Base-by-base conservation (phyloP, 2,329 filamentous ascomycete species). In the Juglanconis oblonga region DNA sequence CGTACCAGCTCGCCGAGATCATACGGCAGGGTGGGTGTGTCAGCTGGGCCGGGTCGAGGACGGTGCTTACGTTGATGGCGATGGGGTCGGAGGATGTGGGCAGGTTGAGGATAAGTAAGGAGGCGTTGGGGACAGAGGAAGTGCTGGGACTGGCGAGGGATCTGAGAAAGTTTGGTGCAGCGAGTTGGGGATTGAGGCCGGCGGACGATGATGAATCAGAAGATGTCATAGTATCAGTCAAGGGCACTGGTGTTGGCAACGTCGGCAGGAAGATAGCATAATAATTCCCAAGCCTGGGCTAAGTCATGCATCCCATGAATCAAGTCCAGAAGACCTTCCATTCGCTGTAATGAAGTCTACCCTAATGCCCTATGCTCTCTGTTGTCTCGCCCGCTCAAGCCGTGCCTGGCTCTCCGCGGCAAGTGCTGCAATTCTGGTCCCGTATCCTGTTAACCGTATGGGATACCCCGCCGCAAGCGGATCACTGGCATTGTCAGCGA, bases 61-160 rank as follows among this genome's bases (percentile, higher is more conserved):
- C 89, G 0, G 82, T 97, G 65, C 74, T 99, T 56, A 90, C 88
- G 17, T 79, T 99, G 64, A 99, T 99, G 95, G 92, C 93, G 38
- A 98, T 99, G 95, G 95, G 95, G 0, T 91, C 90, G 1, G 95
- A 98, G 72, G 95, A 99, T 73, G 92, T 99, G 13, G 95, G 95
- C 4, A 84, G 95, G 61, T 74, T 99, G 66, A 85, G 91, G 64
- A 72, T 99, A 61, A 92, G 93, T 36, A 87, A 86, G 67, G 90
- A 94, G 51, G 86, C 97, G 0, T 76, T 98, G 50, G 93, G 87
- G 0, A 89, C 87, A 3, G 91, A 97, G 71, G 88, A 91, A 62
- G 80, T 92, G 56, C 83, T 99, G 59, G 86, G 87, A 53, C 77
- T 97, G 57, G 93, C 91, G 10, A 83, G 95, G 68, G 95, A 99